Base-by-base conservation (phyloP, 2,329 filamentous ascomycete genomes). In the Colletotrichum orbiculare region DNA sequence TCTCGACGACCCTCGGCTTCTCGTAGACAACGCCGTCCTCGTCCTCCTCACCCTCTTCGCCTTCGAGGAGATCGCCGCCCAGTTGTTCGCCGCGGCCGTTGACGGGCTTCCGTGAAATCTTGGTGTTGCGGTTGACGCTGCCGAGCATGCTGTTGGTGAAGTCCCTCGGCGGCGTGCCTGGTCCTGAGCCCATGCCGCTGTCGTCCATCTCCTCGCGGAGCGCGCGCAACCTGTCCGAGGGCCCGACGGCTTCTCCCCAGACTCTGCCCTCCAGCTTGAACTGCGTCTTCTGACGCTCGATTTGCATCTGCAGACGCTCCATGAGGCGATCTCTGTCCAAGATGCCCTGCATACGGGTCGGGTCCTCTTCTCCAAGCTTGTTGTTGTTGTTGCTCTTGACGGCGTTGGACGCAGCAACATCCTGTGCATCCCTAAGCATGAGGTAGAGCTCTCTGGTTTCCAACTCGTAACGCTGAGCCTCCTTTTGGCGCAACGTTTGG, bases 361-460 rank as follows among this genome's bases (percentile, higher is more conserved):
- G 88, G 74, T 96, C 91, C 25, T 86, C 87, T 45, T 88, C 85
- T 53, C 77, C 84, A 43, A 89, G 79, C 49, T 71, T 61, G 69
- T 83, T 84, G 60, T 71, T 61, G 69, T 83, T 84, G 60, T 78
- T 82, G 68, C 81, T 81, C 75, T 88, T 89, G 60, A 79, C 80
- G 58, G 93, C 92, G 72, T 93, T 92, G 4, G 95, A 94, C 33
- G 94, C 94, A 49, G 95, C 95, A 69, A 97, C 93, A 73, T 99
- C 95, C 78, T 98, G 95, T 42, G 96, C 95, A 78, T 99, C 96
- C 67, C 95, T 89, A 69, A 99, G 90, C 96, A 99, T 99, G 61
- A 99, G 90, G 77, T 98, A 99, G 25, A 99, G 82, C 78, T 99
- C 96, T 80, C 96, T 87, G 2, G 95, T 98, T 79, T 99, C 96